Evolutionary conservation across 495 filamentous ascomycete species (phyloP).

Genomic region (Pyrenopolyporus hunteri): DNA sequence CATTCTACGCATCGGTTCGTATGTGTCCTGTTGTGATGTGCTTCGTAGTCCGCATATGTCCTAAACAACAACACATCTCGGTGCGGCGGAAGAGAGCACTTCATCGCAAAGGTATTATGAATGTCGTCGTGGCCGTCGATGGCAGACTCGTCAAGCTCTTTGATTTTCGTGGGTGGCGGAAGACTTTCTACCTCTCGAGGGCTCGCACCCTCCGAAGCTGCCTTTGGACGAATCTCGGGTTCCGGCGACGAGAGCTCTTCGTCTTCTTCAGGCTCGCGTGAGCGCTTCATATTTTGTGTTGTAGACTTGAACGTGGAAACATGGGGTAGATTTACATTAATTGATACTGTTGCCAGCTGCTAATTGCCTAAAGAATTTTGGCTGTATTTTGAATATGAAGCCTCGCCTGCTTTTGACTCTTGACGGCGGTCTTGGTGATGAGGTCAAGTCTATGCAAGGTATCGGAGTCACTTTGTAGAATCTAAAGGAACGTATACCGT

Average conservation of each 20-base stretch:
- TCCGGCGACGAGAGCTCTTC: constrained; percentile 33
- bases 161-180: constrained; percentile 49
- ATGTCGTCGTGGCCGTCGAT: constrained; percentile 35
- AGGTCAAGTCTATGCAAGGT: constrained; percentile 11
- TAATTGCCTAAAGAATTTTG: background rate
- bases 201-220: constrained; percentile 14
- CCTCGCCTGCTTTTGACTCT: constrained; percentile 4
- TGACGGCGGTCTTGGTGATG: constrained; percentile 1
- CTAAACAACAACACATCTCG: constrained; percentile 68
- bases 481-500: background rate
- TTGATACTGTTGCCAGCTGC: background rate
- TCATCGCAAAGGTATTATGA: constrained; percentile 58
- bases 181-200: constrained; percentile 19
- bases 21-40: constrained; percentile 82
- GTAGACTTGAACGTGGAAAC: constrained; percentile 4
- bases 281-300: constrained; percentile 56
- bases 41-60: constrained; percentile 82
- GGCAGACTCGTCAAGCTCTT: constrained; percentile 49
- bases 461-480: constrained; percentile 1
- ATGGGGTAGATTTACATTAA: constrained; percentile 44
- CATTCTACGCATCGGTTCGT: constrained; percentile 85
- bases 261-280: constrained; percentile 57
- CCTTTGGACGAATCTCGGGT: constrained; percentile 20
- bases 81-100: constrained; percentile 82
- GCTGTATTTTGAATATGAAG: background rate